Conservation (phyloP, 2,329 filamentous ascomycete genomes). For the Dactylellina sp. region DNA sequence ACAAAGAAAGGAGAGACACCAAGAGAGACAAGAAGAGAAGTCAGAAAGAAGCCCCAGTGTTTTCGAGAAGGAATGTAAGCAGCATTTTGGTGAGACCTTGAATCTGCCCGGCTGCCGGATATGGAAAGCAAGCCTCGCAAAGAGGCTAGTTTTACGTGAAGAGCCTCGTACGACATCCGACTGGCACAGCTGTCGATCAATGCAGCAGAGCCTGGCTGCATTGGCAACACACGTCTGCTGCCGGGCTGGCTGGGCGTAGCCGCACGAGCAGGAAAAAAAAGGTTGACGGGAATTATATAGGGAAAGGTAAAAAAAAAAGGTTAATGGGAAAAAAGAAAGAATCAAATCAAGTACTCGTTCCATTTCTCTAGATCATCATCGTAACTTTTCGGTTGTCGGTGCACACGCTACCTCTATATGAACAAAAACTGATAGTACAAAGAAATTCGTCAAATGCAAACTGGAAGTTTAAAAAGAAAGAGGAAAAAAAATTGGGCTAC, state of each 20-base stretch:
- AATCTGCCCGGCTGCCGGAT: slow-evolving; percentile 37
- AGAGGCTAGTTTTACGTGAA: slow-evolving; percentile 31
- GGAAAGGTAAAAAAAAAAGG: background rate
- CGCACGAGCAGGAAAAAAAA: too few relatives aligned
- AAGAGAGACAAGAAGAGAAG: slow-evolving; percentile 15
- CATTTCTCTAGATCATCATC: slow-evolving; percentile 28
- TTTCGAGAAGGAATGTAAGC: slow-evolving; percentile 30
- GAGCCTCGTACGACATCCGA: slow-evolving; percentile 32
- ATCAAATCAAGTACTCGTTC: slow-evolving; percentile 27
- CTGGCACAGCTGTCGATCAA: slow-evolving; percentile 34
- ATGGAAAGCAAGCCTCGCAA: slow-evolving; percentile 44
- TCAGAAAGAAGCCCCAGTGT: slow-evolving; percentile 23
- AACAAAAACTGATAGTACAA: slow-evolving; percentile 16
- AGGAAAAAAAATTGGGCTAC: background rate
- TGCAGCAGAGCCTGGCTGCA: slow-evolving; percentile 11
- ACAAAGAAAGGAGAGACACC: background rate
- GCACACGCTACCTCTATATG: slow-evolving; percentile 50
- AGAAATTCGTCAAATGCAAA: slow-evolving; percentile 30
- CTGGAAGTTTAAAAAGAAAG: slow-evolving; percentile 13
- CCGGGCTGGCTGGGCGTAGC: too few relatives aligned
- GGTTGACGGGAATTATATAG: too few relatives aligned
- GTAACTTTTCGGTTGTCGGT: slow-evolving; percentile 38
- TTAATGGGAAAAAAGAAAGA: background rate
- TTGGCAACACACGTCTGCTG: slow-evolving; percentile 16
- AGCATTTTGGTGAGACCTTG: slow-evolving; percentile 6